Evolutionary conservation across 148 eudicot species (phyloP), one percentile per base, ranked within the genome.

Genomic region (Fallopia convolvulus): DNA sequence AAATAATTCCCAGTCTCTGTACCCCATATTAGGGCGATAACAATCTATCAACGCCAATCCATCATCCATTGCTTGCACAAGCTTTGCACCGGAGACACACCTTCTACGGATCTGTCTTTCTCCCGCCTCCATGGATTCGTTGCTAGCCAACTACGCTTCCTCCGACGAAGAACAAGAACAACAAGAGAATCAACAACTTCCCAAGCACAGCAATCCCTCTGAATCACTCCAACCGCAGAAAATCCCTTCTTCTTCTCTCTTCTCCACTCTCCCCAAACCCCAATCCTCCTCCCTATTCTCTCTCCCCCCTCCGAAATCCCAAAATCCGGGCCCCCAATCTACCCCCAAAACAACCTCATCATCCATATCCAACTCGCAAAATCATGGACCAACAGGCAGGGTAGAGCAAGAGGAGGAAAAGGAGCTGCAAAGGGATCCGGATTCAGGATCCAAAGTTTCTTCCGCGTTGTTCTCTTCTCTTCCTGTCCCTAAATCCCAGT

Each of bases 111-210:
- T n/a, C 8, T 44, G n/a, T 3, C 53, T 23, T 42, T 42, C 76
- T 20, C 53, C 55, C 53, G 53, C 20, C 52, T 65, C 77, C 68
- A 90, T 90, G 94, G 94, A 90, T 72, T 88, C 92, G 18, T 72
- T 90, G 42, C 74, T 90, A 33, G 84, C 88, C 12, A 87, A 74
- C 72, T 90, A 90, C 78, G 89, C 89, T 10, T 90, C 94, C 11
- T 90, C 94, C 11, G 88, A 84, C 75, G 94, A 89, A 9, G 93
- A 90, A 72, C 86, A 83, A 6, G 84, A 84, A 6, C 79, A 79
- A 74, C 58, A 10, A 48, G n/a, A 32, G 44, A 66, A 33, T 36
- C 60, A 74, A 15, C 83, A 49, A 9, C 83, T 32, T 55, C 75
- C 36, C 12, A 30, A 65, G 12, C 32, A 42, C 52, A 8, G 26